Evolutionary conservation across 495 filamentous ascomycete genomes (phyloP).

Genomic region (Patellaria atrata): DNA sequence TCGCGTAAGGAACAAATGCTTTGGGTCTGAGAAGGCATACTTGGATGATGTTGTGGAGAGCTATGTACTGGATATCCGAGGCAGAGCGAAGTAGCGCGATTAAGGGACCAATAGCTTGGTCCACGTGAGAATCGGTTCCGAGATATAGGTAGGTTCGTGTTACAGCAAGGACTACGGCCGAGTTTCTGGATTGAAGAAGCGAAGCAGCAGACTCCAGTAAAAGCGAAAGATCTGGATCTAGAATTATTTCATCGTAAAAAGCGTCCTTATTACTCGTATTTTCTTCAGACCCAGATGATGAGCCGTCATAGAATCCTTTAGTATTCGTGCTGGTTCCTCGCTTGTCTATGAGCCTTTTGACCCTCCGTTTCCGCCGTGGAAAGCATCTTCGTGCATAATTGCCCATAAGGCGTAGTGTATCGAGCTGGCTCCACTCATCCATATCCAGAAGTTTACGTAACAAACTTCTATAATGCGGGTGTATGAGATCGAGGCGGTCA

Average conservation of each 20-base stretch:
- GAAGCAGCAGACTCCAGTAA: constrained; percentile 66
- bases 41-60: constrained; percentile 83
- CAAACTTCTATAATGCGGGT: constrained; percentile 72
- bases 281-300: constrained; percentile 25
- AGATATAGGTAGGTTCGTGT: constrained; percentile 73
- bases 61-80: constrained; percentile 75
- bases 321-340: constrained; percentile 13
- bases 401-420: constrained; percentile 64
- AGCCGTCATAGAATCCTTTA: constrained; percentile 72
- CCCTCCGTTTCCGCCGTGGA: constrained; percentile 46
- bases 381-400: constrained; percentile 82
- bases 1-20: constrained; percentile 66
- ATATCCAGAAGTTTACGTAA: constrained; percentile 90
- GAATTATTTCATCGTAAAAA: constrained; percentile 40
- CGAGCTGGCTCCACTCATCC: constrained; percentile 95
- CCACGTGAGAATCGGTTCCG: constrained; percentile 58
- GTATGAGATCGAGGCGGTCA: constrained; percentile 69
- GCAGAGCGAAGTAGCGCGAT: constrained; percentile 71
- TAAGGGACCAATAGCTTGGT: constrained; percentile 61
- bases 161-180: constrained; percentile 80
- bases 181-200: constrained; percentile 82
- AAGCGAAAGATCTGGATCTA: constrained; percentile 75
- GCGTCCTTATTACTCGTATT: constrained; percentile 31
- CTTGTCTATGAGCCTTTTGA: constrained; percentile 32
- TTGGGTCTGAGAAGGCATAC: constrained; percentile 60